These are phyloP conservation scores for Pythium aristosporum DNA, from an alignment of 352 stramenopile species.

Conservation along the genomic window DNA sequence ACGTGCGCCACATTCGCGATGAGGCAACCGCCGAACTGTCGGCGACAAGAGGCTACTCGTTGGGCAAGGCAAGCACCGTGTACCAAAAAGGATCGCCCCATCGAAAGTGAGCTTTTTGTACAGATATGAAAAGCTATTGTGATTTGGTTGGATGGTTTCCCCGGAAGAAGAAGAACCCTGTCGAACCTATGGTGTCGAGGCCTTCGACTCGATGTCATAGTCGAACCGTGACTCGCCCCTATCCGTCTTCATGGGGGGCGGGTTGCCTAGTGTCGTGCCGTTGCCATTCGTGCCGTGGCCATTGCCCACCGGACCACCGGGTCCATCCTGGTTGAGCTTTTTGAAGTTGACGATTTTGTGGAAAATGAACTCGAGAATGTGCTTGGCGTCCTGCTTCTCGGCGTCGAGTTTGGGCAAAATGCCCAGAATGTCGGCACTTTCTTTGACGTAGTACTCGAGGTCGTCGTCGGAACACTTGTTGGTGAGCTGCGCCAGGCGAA, in stretches of 20 bases:
- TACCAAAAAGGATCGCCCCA: conserved; percentile 41
- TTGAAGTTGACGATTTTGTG: conserved; percentile 93
- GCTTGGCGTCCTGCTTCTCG: conserved; percentile 81
- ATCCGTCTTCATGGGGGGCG: conserved; percentile 22
- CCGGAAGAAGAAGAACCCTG: not conserved
- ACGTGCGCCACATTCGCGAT: conserved; percentile 60
- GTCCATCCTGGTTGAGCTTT: conserved; percentile 83
- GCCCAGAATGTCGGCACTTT: conserved; percentile 91
- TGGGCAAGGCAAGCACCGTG: conserved; percentile 58
- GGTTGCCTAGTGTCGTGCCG: not conserved
- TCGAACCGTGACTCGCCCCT: conserved; percentile 33
- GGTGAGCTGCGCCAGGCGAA: conserved; percentile 93
- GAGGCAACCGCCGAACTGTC: conserved; percentile 54
- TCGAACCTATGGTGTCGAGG: conserved; percentile 38
- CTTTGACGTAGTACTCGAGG: conserved; percentile 94
- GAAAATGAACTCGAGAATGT: conserved; percentile 92
- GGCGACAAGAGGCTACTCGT: conserved; percentile 47
- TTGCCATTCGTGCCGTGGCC: conserved; percentile 1
- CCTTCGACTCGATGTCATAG: conserved; percentile 57
- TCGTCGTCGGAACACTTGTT: conserved; percentile 95
- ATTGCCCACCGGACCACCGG: conserved; percentile 32
- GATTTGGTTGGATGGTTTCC: not conserved
- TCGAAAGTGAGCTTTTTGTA: conserved; percentile 15
- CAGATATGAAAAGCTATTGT: not conserved
- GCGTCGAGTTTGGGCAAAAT: conserved; percentile 77